phyloP scores from a whole-genome alignment of 768 basidiomycete genomes.

The Trametes punicea region DNA sequence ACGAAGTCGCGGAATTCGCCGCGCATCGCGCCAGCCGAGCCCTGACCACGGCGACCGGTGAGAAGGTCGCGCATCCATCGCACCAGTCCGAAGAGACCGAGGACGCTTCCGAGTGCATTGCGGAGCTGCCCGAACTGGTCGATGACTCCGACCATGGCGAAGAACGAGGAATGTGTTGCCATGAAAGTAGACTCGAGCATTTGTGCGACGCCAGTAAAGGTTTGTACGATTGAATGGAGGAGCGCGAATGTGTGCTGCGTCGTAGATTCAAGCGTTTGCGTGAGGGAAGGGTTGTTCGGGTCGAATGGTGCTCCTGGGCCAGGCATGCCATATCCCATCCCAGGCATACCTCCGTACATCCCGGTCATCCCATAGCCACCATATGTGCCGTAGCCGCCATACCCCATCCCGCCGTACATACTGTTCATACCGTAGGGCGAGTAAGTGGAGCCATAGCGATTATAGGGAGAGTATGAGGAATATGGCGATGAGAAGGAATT shows the following conservation, averaged over 20 bases:
- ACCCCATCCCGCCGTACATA: constrained; percentile 41
- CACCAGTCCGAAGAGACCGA: constrained; percentile 87
- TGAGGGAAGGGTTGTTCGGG: constrained; percentile 60
- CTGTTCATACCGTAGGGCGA: constrained; percentile 43
- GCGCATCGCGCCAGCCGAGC: constrained; percentile 38
- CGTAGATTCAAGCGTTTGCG: constrained; percentile 83
- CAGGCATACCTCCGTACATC: constrained; percentile 43
- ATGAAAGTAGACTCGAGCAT: constrained; percentile 98
- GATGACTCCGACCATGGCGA: constrained; percentile 94
- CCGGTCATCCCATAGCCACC: constrained; percentile 35
- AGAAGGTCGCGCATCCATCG: constrained; percentile 77
- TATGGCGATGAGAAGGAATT: constrained; percentile 36
- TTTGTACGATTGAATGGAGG: constrained; percentile 92
- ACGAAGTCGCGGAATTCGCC: constrained; percentile 78
- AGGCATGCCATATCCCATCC: constrained; percentile 37
- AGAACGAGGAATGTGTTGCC: constrained; percentile 94
- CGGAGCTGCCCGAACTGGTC: constrained; percentile 93
- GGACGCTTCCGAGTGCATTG: constrained; percentile 89
- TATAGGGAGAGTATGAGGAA: constrained; percentile 45
- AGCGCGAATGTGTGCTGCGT: constrained; percentile 93
- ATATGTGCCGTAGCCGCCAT: constrained; percentile 44
- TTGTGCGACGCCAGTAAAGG: constrained; percentile 91
- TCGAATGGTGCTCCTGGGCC: constrained; percentile 42
- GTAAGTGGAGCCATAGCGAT: constrained; percentile 40
- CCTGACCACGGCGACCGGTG: constrained; percentile 41